Percentiles rank a stretch among this genome's conserved stretches.
Evolutionary conservation across 75 land plant species (phyloP).

Genomic region (Pseudotsuga menziesii): DNA sequence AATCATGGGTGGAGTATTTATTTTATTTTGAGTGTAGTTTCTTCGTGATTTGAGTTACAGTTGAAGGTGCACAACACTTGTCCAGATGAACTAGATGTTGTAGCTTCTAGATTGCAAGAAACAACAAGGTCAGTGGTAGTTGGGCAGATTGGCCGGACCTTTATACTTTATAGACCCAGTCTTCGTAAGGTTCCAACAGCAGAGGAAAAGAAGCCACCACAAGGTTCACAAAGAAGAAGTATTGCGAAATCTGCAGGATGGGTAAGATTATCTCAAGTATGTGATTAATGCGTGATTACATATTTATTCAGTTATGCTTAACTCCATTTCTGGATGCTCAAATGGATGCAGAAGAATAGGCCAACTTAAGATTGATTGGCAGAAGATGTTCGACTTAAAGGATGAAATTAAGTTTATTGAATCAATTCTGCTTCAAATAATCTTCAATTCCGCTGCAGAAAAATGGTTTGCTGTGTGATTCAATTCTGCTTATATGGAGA

Average conservation of each 20-base stretch:
- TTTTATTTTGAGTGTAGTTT: neutral
- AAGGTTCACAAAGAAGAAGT: slow-evolving; percentile 5
- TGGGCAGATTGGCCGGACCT: slow-evolving; percentile 63
- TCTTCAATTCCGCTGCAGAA: neutral
- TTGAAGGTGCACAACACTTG: slow-evolving; percentile 65
- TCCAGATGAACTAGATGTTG: slow-evolving; percentile 57
- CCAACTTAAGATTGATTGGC: neutral
- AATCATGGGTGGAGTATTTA: neutral
- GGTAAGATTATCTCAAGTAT: neutral
- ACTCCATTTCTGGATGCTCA: neutral
- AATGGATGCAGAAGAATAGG: slow-evolving; percentile 4
- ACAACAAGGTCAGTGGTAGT: slow-evolving; percentile 65
- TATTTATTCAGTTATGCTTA: neutral
- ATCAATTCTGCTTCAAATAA: neutral
- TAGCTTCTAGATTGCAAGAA: slow-evolving; percentile 51
- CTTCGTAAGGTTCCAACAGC: slow-evolving; percentile 42
- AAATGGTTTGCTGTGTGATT: neutral
- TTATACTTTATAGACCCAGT: slow-evolving; percentile 76
- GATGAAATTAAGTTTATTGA: neutral
- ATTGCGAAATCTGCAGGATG: neutral
- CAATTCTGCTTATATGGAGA: neutral
- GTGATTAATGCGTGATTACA: neutral
- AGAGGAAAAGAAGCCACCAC: slow-evolving; percentile 26
- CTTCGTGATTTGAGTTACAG: slow-evolving; percentile 21
- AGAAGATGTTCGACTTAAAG: neutral